A percentile compares a stretch with the other conserved stretches of the same genome.
Conservation (phyloP, 2,329 filamentous ascomycete species). For the Stagonosporopsis rhizophila region DNA sequence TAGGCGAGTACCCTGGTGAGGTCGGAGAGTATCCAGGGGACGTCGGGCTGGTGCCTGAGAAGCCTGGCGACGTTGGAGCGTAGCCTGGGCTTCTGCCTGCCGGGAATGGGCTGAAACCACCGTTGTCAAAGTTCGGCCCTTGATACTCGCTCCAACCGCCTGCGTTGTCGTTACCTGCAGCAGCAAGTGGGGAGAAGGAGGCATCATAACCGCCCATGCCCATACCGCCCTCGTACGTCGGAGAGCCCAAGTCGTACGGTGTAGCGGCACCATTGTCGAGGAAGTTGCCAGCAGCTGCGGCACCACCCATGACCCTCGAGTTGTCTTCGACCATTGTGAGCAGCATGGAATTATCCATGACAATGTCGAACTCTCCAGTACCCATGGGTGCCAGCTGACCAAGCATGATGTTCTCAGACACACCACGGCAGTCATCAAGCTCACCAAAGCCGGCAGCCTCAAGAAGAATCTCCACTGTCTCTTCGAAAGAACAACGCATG, state of each 20-base stretch:
- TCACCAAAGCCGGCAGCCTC: conserved; percentile 95
- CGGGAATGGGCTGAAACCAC: conserved; percentile 71
- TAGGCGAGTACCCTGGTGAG: conserved; percentile 62
- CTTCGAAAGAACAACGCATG: conserved; percentile 99
- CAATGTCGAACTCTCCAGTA: conserved; percentile 93
- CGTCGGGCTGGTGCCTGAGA: conserved; percentile 48
- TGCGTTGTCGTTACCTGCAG: conserved; percentile 64
- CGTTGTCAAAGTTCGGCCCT: conserved; percentile 48
- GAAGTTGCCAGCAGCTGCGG: conserved; percentile 75
- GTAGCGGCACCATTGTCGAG: conserved; percentile 83
- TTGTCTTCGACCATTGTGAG: conserved; percentile 95
- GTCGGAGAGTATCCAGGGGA: conserved; percentile 56
- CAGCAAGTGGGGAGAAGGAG: conserved; percentile 77
- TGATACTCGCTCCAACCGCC: conserved; percentile 66
- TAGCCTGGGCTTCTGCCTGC: conserved; percentile 69
- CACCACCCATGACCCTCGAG: conserved; percentile 69
- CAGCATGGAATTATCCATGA: conserved; percentile 93
- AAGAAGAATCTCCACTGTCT: conserved; percentile 96
- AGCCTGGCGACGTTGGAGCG: conserved; percentile 68
- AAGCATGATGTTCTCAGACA: conserved; percentile 98
- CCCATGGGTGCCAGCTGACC: conserved; percentile 97
- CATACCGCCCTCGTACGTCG: conserved; percentile 66
- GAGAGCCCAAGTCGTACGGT: conserved; percentile 81
- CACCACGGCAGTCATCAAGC: conserved; percentile 95
- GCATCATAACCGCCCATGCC: conserved; percentile 68